Conservation (phyloP, 2,329 filamentous ascomycete species). For the Fusarium neocosmosporiellum region DNA sequence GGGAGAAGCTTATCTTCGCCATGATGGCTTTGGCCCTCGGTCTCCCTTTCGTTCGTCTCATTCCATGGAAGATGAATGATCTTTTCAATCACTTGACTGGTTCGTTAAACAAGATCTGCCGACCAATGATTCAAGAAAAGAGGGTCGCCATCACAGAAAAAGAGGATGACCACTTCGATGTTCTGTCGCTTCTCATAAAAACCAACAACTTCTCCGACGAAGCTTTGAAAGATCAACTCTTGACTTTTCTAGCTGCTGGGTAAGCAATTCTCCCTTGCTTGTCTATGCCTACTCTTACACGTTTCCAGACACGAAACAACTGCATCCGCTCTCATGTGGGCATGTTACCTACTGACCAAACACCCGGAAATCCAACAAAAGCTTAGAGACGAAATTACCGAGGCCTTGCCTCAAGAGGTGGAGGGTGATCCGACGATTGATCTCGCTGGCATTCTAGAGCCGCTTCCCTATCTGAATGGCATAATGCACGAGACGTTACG, state of each 20-base stretch:
- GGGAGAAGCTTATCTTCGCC: constrained; percentile 56
- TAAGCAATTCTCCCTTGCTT: accelerated
- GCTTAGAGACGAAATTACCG: constrained; percentile 27
- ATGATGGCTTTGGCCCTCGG: constrained; percentile 29
- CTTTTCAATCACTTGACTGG: constrained; percentile 24
- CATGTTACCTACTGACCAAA: constrained; percentile 33
- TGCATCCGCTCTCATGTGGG: constrained; percentile 34
- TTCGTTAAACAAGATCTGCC: constrained; percentile 20
- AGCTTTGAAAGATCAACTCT: constrained; percentile 63
- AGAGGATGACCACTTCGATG: constrained; percentile 66
- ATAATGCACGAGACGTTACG: constrained; percentile 76
- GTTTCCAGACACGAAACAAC: constrained; percentile 31
- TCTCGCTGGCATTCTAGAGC: constrained; percentile 66
- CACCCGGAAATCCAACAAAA: constrained; percentile 28
- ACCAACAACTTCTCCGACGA: constrained; percentile 63
- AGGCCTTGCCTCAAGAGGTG: not conserved
- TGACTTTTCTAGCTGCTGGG: constrained; percentile 63
- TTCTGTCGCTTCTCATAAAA: constrained; percentile 68
- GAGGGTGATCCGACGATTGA: constrained; percentile 51
- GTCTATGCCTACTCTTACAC: not conserved
- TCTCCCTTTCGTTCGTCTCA: constrained; percentile 5
- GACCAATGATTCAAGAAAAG: constrained; percentile 56
- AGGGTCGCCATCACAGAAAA: constrained; percentile 58
- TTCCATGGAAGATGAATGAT: constrained; percentile 38
- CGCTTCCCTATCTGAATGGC: constrained; percentile 75